These are phyloP conservation scores for Rhinocladiella mackenziei DNA, from an alignment of 2,329 filamentous ascomycete species.

Conservation along the genomic window DNA sequence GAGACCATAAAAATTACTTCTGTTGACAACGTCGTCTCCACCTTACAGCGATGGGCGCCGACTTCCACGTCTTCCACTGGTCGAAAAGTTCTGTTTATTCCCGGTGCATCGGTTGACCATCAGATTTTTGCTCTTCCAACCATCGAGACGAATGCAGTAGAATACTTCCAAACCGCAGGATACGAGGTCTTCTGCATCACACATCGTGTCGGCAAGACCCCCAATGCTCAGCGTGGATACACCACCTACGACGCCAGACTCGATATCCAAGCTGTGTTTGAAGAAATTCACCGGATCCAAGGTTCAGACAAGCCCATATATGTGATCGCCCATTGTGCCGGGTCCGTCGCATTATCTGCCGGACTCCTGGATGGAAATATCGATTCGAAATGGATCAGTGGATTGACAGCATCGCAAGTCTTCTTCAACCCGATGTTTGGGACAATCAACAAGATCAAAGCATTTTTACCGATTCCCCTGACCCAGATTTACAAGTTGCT, in stretches of 20 bases:
- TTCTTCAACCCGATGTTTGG: slow-evolving; percentile 10
- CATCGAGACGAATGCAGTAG: slow-evolving; percentile 8
- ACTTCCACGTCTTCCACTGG: neutral
- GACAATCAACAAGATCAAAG: slow-evolving; percentile 7
- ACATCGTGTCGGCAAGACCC: slow-evolving; percentile 8
- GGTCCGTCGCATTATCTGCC: slow-evolving; percentile 6
- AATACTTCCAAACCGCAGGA: slow-evolving; percentile 9
- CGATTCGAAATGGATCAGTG: slow-evolving; percentile 4
- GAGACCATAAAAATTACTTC: slow-evolving; percentile 9
- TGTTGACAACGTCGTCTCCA: slow-evolving; percentile 7
- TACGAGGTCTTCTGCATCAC: slow-evolving; percentile 10
- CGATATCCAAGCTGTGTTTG: slow-evolving; percentile 10
- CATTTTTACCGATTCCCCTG: neutral
- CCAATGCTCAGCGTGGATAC: slow-evolving; percentile 8
- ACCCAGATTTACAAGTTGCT: slow-evolving; percentile 8
- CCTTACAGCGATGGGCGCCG: slow-evolving; percentile 7
- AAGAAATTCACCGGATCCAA: slow-evolving; percentile 5
- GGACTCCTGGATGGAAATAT: slow-evolving; percentile 12
- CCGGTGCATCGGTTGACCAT: slow-evolving; percentile 7
- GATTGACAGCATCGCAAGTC: slow-evolving; percentile 6
- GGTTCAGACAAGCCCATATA: slow-evolving; percentile 4
- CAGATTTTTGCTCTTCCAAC: slow-evolving; percentile 10
- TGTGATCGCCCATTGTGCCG: slow-evolving; percentile 7
- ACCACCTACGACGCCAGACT: slow-evolving; percentile 10
- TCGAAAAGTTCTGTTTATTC: slow-evolving; percentile 4